Evolutionary conservation across 768 basidiomycete species (phyloP).

Genomic region (Boletales sp.): DNA sequence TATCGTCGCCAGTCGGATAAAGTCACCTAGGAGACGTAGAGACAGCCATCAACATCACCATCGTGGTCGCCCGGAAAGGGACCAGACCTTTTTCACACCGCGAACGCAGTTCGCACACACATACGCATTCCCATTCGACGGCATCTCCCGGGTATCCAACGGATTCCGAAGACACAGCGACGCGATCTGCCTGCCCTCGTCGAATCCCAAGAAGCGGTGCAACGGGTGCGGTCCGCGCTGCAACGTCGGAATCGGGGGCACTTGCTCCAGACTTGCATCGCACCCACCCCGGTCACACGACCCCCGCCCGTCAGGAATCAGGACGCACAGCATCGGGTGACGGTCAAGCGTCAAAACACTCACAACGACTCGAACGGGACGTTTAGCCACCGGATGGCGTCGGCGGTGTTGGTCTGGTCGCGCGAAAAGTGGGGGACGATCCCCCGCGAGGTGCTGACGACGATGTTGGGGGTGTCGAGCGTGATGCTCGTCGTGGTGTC

Average conservation of each 20-base stretch:
- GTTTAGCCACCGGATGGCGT: conserved; percentile 59
- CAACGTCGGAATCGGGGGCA: conserved; percentile 63
- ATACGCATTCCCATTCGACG: conserved; percentile 60
- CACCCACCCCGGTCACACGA: background rate
- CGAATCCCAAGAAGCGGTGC: conserved; percentile 64
- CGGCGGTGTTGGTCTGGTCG: conserved; percentile 48
- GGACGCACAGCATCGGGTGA: background rate
- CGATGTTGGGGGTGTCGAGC: conserved; percentile 58
- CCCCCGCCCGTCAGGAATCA: background rate
- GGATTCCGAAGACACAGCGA: conserved; percentile 67
- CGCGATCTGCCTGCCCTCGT: conserved; percentile 44
- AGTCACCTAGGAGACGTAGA: conserved; percentile 42
- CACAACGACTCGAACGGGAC: conserved; percentile 83
- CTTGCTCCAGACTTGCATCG: conserved; percentile 53
- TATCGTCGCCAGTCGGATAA: conserved; percentile 55
- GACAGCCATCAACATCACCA: background rate
- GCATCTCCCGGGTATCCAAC: conserved; percentile 60
- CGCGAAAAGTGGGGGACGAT: conserved; percentile 70
- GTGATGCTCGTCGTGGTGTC: conserved; percentile 21
- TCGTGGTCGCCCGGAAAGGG: background rate
- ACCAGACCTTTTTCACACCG: conserved; percentile 65
- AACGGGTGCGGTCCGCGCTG: conserved; percentile 50
- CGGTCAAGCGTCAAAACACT: conserved; percentile 28
- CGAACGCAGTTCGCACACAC: conserved; percentile 57
- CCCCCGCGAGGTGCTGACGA: conserved; percentile 68